Base-by-base conservation (phyloP, 495 filamentous ascomycete genomes). In the Daldinia childiae region DNA sequence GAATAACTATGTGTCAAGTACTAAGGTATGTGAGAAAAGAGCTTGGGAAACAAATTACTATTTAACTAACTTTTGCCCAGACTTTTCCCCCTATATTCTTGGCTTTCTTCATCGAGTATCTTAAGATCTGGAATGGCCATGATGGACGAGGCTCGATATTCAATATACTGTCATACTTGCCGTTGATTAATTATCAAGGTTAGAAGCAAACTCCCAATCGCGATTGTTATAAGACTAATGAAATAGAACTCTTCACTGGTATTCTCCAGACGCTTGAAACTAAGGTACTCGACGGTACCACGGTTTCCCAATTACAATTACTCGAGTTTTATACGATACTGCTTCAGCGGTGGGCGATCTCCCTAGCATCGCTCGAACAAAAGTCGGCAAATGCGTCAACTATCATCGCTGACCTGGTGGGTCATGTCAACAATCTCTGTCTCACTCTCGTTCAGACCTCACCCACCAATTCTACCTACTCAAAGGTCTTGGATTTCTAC, bases 291-390 rank as follows among this genome's bases (percentile, higher is more conserved):
- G 78, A 87, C 68, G 80, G 81, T 43, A 85, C 80, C 2, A 50
- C 83, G 6, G 62, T 76, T 26, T 87, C 87, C 1, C 86, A 87
- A 74, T 68, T 83, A 4, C 78, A 78, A 12, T 81, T 96, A 5
- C 81, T 96, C 8, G 81, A 79, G 14, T 92, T 94, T 71, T 95
- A 94, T 79, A 89, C 88, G 5, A 75, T 71, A n/a, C 82, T 97
- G 26, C 86, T 95, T 50, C 83, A 80, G 0, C 86, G 88, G 75
- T 97, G 93, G 93, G 86, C 87, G 6, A 73, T 88, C 41, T 75
- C 67, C 19, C 66, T 84, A 27, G 75, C 76, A n/a, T 75, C 80
- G 0, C 62, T 72, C 3, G 73, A 75, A 0, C n/a, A 73, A n/a
- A 70, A 68, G n/a, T 66, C 70, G 12, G 5, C 65, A 0, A 67